Base-by-base conservation (phyloP, 2,329 filamentous ascomycete species). In the Alternaria alternata region DNA sequence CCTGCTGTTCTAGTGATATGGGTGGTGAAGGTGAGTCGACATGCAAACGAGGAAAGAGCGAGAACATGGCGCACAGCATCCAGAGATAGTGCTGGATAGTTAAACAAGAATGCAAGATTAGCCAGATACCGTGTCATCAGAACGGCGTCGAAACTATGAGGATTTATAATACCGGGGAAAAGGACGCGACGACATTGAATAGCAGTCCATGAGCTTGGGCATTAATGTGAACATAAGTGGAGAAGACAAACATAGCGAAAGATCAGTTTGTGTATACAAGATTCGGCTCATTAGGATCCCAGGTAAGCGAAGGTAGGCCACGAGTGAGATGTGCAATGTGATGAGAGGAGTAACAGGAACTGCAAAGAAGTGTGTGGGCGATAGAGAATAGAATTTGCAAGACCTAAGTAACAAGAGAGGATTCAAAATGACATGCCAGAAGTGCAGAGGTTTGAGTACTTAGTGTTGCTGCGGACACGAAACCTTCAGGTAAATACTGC, bases 1-100 rank as follows among this genome's bases (percentile, higher is more conserved):
- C 62, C 52, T 64, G 54, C 61, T 52, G 24, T 51, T 47, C 52
- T 54, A 24, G 44, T 41, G 22, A 5, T n/a, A 30, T 18, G 18
- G n/a, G 22, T 24, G 32, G 48, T 57, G 61, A 61, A 63, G 39
- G 34, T 34, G 44, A 51, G n/a, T 41, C 39, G 26, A 18, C 22
- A 14, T 18, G n/a, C 9, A 22, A 16, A 39, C 24, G 26, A 39
- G 49, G 53, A 41, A 46, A 48, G 53, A 60, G 48, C 34, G 46
- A 49, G 18, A 38, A 1, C 32, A 24, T 24, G 32, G 8, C 46
- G 22, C 46, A 12, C 34, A n/a, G 22, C 12, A 43, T 8, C 9
- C 28, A 30, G 28, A 8, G 28, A 30, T 6, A n/a, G 22, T 51
- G 28, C n/a, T 18, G 22, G 20, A 20, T 12, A n/a, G 5, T 16